A percentile compares a stretch with the other conserved stretches of the same genome.
Conservation (phyloP, 306 rosid species). For the Purshia tridentata region DNA sequence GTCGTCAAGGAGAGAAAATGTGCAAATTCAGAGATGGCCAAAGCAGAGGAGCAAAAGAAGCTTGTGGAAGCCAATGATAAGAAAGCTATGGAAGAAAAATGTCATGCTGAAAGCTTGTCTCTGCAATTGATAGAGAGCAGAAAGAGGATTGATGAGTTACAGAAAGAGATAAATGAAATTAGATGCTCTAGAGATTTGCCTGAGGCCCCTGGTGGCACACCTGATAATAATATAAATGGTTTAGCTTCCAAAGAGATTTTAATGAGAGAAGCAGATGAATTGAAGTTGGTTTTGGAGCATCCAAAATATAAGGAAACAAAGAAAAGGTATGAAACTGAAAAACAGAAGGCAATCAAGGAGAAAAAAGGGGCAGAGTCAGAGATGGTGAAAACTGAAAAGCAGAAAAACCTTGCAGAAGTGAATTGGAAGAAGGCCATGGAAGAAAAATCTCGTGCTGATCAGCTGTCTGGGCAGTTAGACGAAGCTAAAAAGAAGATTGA, state of each 20-base stretch:
- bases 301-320: slow-evolving; percentile 29
- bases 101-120: slow-evolving; percentile 33
- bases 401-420: slow-evolving; percentile 47
- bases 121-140: slow-evolving; percentile 36
- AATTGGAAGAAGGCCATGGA: slow-evolving; percentile 55
- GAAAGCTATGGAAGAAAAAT: slow-evolving; percentile 30
- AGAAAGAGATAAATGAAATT: slow-evolving; percentile 29
- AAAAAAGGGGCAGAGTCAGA: slow-evolving; percentile 44
- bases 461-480: slow-evolving; percentile 53
- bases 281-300: slow-evolving; percentile 10
- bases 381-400: slow-evolving; percentile 44
- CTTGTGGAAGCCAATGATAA: slow-evolving; percentile 32
- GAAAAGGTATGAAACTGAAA: slow-evolving; percentile 48
- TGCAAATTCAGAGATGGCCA: slow-evolving; percentile 50
- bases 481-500: slow-evolving; percentile 44
- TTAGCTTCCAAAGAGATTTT: slow-evolving; percentile 14
- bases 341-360: slow-evolving; percentile 38
- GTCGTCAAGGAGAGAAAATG: slow-evolving; percentile 47
- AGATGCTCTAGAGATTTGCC: slow-evolving; percentile 8
- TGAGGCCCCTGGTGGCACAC: slow-evolving; percentile 12
- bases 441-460: slow-evolving; percentile 54
- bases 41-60: slow-evolving; percentile 47
- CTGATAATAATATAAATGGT: slow-evolving; percentile 1
- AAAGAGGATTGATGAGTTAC: slow-evolving; percentile 34
- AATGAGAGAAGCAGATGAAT: slow-evolving; percentile 19